Percentiles rank a stretch among this genome's conserved stretches.
phyloP scores from a whole-genome alignment of 371 early-diverging fungal species.

The Rhizopus delemar region DNA sequence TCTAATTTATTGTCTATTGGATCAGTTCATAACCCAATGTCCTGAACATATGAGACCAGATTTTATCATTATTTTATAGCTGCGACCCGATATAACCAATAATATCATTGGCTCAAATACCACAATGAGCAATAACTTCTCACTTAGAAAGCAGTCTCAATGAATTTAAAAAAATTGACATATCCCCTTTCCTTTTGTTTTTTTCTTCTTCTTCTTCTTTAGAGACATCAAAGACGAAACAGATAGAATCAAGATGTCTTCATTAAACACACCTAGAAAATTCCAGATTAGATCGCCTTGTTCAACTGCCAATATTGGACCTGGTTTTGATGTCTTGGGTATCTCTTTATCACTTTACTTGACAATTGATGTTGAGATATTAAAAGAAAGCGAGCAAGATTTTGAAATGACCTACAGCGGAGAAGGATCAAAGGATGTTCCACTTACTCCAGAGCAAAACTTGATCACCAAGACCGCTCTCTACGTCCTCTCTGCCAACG shows the following conservation, averaged over 20 bases:
- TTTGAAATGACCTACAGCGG: conserved; percentile 77
- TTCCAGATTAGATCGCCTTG: conserved; percentile 86
- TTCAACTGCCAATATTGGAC: conserved; percentile 95
- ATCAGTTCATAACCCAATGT: too few relatives aligned
- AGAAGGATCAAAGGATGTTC: conserved; percentile 76
- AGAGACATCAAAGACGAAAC: background rate
- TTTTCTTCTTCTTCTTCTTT: conserved; percentile 3
- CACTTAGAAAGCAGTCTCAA: conserved; percentile 4
- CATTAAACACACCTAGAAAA: conserved; percentile 42
- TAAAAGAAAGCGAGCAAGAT: conserved; percentile 18
- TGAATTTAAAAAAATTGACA: conserved; percentile 4
- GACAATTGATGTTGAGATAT: conserved; percentile 61
- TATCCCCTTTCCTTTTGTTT: background rate
- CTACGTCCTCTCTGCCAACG: conserved; percentile 77
- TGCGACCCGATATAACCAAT: too few relatives aligned
- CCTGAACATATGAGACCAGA: too few relatives aligned
- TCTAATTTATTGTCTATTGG: too few relatives aligned
- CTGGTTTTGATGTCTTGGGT: conserved; percentile 95
- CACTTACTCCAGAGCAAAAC: conserved; percentile 78
- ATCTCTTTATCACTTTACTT: conserved; percentile 85
- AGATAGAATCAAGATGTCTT: background rate
- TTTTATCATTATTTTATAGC: too few relatives aligned
- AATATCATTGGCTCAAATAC: background rate
- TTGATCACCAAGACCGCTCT: conserved; percentile 88
- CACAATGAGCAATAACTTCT: conserved; percentile 4